Percentiles rank a stretch among this genome's conserved stretches.
Conservation (phyloP, 345 rosid species). For the Citrus medica region DNA sequence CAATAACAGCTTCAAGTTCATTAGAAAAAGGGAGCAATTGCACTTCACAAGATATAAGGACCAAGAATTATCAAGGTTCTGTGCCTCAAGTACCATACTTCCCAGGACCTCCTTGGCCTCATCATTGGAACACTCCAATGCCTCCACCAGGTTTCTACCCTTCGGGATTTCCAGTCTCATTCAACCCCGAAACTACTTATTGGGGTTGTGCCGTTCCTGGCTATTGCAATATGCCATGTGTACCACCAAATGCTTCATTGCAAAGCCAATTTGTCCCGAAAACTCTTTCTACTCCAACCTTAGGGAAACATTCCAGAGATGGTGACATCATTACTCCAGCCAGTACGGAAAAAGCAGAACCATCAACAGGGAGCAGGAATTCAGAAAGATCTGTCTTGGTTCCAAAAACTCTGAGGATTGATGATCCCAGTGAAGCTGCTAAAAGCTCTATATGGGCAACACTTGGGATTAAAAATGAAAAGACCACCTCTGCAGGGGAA, state of each 20-base stretch:
- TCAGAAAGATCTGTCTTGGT: slow-evolving; percentile 26
- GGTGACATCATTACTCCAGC: slow-evolving; percentile 23
- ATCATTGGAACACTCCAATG: slow-evolving; percentile 41
- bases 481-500: slow-evolving; percentile 24
- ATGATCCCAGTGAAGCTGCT: slow-evolving; percentile 31
- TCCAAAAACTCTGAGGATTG: slow-evolving; percentile 39
- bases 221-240: slow-evolving; percentile 17
- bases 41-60: slow-evolving; percentile 7
- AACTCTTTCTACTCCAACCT: slow-evolving; percentile 27
- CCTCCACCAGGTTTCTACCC: slow-evolving; percentile 33
- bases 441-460: slow-evolving; percentile 40
- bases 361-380: slow-evolving; percentile 8
- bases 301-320: slow-evolving; percentile 71
- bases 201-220: slow-evolving; percentile 39
- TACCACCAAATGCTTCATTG: slow-evolving; percentile 25
- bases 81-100: slow-evolving; percentile 29
- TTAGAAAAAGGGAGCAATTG: slow-evolving; percentile 16
- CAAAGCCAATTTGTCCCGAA: slow-evolving; percentile 13
- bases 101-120: slow-evolving; percentile 45
- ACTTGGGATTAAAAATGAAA: slow-evolving; percentile 34
- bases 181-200: slow-evolving; percentile 47
- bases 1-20: slow-evolving; percentile 27
- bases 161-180: slow-evolving; percentile 34
- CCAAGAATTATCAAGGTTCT: slow-evolving; percentile 14
- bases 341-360: slow-evolving; percentile 15